Evolutionary conservation across 306 rosid genomes (phyloP), one percentile per base, ranked within the genome.

Genomic region (Senna tora): DNA sequence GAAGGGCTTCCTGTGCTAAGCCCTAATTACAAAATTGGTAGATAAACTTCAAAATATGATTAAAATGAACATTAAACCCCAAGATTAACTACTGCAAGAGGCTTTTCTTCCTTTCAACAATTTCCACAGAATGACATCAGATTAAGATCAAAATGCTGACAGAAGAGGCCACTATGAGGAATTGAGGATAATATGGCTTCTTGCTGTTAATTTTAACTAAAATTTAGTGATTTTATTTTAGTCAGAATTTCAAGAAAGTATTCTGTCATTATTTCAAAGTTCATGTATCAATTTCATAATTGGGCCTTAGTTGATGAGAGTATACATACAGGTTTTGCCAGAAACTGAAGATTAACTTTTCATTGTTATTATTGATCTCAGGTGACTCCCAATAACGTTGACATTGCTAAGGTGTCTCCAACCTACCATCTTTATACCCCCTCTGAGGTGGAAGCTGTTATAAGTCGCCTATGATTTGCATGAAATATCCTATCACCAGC

Each of bases 371-470:
- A 67, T 50, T 60, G 33, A 32, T 61, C 22, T 16, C 70, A 91
- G 98, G 97, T 94, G 80, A 94, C 98, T 58, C 98, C 98, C 28
- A 91, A 86, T 67, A 94, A 94, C 20, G 99, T 91, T n/a, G 99
- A 94, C 65, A 91, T 94, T 36, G 97, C 97, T 1, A 94, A 84
- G 90, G 99, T 94, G 70, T 65, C 96, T 58, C 96, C 96, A 22
- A 70, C 85, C 9, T 94, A 94, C 56, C 99, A 91, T 81, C 87
- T 94, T 41, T 94, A 91, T 69, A 82, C 91, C 30, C 97, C 99
- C 1, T 7, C 95, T 34, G 97, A 89, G 80, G 99, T 94, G 84
- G 97, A 94, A 85, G 91, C 88, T 12, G 97, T 94, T 82, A 94
- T 91, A 71, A 77, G 71, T 63, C 95, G 97, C 80, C 95, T 94